Percentiles rank a stretch among this genome's conserved stretches.
These are phyloP conservation scores for Pterocarpus santalinus DNA, from an alignment of 306 rosid species.

Conservation along the genomic window DNA sequence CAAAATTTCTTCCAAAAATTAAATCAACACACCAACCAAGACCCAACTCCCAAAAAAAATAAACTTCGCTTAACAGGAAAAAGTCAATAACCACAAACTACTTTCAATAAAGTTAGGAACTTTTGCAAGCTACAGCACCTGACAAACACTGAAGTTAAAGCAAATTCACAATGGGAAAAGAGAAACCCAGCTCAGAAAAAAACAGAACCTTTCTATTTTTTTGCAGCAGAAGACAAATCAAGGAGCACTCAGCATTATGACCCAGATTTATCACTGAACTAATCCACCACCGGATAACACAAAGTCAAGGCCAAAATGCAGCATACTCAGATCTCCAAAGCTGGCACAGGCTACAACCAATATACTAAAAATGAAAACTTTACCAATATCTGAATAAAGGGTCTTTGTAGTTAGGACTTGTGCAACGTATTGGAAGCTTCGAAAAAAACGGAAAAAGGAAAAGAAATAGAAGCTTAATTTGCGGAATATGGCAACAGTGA, in stretches of 20 bases:
- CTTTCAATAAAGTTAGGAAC: constrained; percentile 31
- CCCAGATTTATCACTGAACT: constrained; percentile 33
- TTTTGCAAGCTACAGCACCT: constrained; percentile 30
- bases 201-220: constrained; percentile 8
- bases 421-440: constrained; percentile 36
- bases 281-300: constrained; percentile 14
- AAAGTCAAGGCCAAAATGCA: constrained; percentile 43
- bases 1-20: constrained; percentile 5
- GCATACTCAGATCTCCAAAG: constrained; percentile 60
- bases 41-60: constrained; percentile 33
- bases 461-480: constrained; percentile 22
- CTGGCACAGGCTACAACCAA: constrained; percentile 30
- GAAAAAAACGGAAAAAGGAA: background rate
- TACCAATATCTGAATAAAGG: constrained; percentile 39
- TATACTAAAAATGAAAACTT: constrained; percentile 44
- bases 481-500: constrained; percentile 51
- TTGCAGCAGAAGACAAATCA: constrained; percentile 45
- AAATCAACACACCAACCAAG: constrained; percentile 38
- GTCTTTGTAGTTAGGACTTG: background rate
- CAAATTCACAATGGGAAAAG: constrained; percentile 34
- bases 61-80: constrained; percentile 18
- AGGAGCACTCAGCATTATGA: constrained; percentile 46
- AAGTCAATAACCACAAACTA: constrained; percentile 48
- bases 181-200: constrained; percentile 39
- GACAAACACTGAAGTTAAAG: constrained; percentile 35